Percentiles rank a stretch among this genome's conserved stretches.
phyloP scores from a whole-genome alignment of 495 filamentous ascomycete species.

The Neurospora sp. region DNA sequence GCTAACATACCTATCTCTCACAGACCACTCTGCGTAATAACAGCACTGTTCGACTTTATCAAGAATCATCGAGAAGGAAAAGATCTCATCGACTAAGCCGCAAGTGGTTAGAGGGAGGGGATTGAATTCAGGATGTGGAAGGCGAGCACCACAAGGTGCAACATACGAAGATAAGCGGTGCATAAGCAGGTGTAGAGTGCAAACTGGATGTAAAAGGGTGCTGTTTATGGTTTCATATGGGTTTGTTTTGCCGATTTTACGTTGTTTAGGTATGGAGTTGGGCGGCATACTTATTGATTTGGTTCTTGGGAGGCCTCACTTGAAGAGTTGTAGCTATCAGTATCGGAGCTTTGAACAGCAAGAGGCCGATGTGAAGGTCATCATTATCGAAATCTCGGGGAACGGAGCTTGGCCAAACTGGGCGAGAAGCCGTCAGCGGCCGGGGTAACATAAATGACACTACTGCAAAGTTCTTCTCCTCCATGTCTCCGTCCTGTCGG shows the following conservation, averaged over 20 bases:
- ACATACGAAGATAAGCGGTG: not conserved
- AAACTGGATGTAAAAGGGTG: not conserved
- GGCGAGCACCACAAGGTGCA: not conserved
- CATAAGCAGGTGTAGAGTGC: not conserved
- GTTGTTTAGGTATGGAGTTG: not conserved
- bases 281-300: not conserved
- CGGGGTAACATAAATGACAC: not conserved
- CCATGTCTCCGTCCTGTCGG: not conserved
- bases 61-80: slow-evolving; percentile 21
- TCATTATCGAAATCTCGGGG: not conserved
- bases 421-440: not conserved
- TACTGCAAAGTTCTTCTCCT: not conserved
- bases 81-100: slow-evolving; percentile 19
- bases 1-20: not conserved
- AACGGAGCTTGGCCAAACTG: not conserved
- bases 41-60: slow-evolving; percentile 16
- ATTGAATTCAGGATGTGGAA: not conserved
- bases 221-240: not conserved
- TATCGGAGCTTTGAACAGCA: not conserved
- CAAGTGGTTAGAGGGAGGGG: not conserved
- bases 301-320: not conserved
- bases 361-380: not conserved
- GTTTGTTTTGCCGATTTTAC: not conserved
- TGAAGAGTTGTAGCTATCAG: not conserved
- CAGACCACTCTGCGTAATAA: slow-evolving; percentile 14